Base-by-base conservation (phyloP, 345 rosid genomes). In the Eucalyptus grandis region DNA sequence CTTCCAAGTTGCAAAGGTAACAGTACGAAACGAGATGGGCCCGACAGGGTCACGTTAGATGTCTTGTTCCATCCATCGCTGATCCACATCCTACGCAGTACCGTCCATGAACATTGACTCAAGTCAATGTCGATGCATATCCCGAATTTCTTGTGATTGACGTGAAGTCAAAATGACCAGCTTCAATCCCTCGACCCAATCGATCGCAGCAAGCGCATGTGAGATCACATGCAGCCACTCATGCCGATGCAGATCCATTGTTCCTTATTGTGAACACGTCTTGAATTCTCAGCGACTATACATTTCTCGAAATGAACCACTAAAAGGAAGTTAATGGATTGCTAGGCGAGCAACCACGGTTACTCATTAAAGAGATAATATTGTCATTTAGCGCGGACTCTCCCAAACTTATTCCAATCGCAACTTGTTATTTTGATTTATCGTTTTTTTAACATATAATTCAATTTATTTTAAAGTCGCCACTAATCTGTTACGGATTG, bases 341-440 rank as follows among this genome's bases (percentile, higher is more conserved):
- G 12, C 2, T 11, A 9, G 14, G 24, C 5, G 1, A 9, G 14
- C 44, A 34, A 19, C 3, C 6, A 3, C 27, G 0, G 4, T 77
- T 77, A 11, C 30, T 40, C 15, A 11, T 6, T 37, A 37, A 19
- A 37, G 47, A 37, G 27, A 77, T 72, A 15, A 12, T 19, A 72
- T 12, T 11, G 44, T 72, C 46, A 37, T 43, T 12, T 34, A 72
- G 24, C 2, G 2, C 1, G 0, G 2, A 19, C 46, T 37, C 26
- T 72, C 14, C 26, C 5, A 22, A 37, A 6, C 8, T 2, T 13
- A 11, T 37, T 37, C 2, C 46, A 0, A 77, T 77, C 9, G 14
- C 26, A 34, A 72, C 82, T 37, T 34, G 3, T 5, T 40, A 5
- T 72, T 77, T 37, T 1, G 12, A 19, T 11, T 6, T 22, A 21